Evolutionary conservation across 2,329 filamentous ascomycete species (phyloP), one percentile per base, ranked within the genome.

Genomic region (Fonsecaea erecta): DNA sequence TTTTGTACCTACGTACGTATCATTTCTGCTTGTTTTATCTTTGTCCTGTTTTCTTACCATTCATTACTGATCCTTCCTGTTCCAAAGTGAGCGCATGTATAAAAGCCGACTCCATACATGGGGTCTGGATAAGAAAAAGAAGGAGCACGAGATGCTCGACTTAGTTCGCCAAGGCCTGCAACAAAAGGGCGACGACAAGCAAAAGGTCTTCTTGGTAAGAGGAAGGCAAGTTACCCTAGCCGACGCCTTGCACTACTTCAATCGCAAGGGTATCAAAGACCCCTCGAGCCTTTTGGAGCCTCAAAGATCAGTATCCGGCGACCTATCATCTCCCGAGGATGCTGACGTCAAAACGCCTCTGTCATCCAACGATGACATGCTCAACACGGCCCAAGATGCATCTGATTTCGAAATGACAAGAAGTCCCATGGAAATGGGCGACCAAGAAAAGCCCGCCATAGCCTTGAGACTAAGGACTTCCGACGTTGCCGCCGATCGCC

Each of bases 111-210:
- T 71, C 37, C 67, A 71, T 55, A 68, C 65, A 52, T 71, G 69
- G 69, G 69, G 69, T 16, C 60, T 71, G 35, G 69, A 71, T 56
- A 72, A 72, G 62, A 72, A 72, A 66, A 72, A 72, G 48, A 72
- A 72, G 46, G 70, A 72, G 58, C 70, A 72, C 57, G 70, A 72
- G 48, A 72, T 72, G 70, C 69, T 72, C n/a, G 70, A 72, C 61
- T 52, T 72, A 21, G 70, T 72, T 53, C 68, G 70, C 24, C 70
- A 70, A 63, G 70, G 70, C 2, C 40, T 71, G 14, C 65, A 71
- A 30, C 69, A 70, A 53, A 67, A 70, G 55, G 70, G 69, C 18
- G 64, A 66, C 16, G 65, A 70, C 65, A 72, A 69, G 62, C 68
- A 71, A 59, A 72, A 72, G 55, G 69, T 71, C 34, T 72, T 71